Evolutionary conservation across 805 yeast species (phyloP), one percentile per base, ranked within the genome.

Genomic region (Ogataea thermomethanolica): DNA sequence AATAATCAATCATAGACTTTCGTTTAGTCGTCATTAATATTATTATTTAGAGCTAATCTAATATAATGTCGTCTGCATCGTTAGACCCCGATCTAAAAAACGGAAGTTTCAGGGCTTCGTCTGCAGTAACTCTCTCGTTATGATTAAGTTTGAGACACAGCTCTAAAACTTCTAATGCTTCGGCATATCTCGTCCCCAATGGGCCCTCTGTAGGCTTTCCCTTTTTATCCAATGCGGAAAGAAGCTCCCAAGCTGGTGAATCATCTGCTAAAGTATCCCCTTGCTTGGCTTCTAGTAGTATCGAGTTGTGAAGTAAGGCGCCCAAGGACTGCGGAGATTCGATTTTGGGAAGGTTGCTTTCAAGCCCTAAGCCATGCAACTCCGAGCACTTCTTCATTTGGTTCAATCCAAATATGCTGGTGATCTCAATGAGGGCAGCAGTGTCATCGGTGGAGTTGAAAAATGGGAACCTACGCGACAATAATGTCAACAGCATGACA

Each of bases 371-470:
- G 0, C 98, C 98, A 66, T 93, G 99, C 28, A 87, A 60, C 42
- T 76, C 74, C 5, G 97, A 95, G 53, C 89, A 80, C 46, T 78
- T 76, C 47, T 78, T 78, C 76, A 93, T 72, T 48, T 76, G 78
- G 8, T 74, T 76, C 35, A 74, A 61, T 3, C 99, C 99, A 64
- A 86, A 90, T 2, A 93, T 70, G 2, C 81, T 68, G 0, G 95
- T 79, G 25, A 91, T 68, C 59, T 93, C 99, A 25, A 90, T 74
- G 36, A 91, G 60, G 0, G 98, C 96, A 54, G 93, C 98, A 2
- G 81, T 79, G 58, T 93, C 99, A 62, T 91, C 98, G 5, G 86
- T 80, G 2, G 97, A 89, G 57, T 88, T 88, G 68, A 93, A 93
- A 55, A 93, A 83, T 5, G 99, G 98, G 61, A 90, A 91, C 53